Evolutionary conservation across 148 eudicot species (phyloP).

Genomic region (Arctostaphylos glauca): DNA sequence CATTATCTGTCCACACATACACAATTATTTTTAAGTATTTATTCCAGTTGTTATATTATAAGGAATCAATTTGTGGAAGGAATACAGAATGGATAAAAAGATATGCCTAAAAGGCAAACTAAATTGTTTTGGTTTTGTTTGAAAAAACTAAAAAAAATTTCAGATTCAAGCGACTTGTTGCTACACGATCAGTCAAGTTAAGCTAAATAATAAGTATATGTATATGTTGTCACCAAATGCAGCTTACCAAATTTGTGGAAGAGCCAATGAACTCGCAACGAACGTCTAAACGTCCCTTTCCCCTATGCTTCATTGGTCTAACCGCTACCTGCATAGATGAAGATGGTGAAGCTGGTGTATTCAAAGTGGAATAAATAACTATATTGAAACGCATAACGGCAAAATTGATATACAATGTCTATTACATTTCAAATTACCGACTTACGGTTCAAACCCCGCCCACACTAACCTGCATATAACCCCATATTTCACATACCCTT

Average conservation of each 20-base stretch:
- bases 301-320: conserved; percentile 52
- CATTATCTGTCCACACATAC: conserved; percentile 63
- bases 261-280: conserved; percentile 96
- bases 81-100: too few species aligned
- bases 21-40: not conserved
- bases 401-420: too few species aligned
- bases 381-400: too few species aligned
- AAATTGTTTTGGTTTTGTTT: too few species aligned
- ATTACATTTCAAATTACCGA: not conserved
- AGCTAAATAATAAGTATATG: too few species aligned
- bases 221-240: not conserved
- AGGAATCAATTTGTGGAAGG: too few species aligned
- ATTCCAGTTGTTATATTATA: too few species aligned
- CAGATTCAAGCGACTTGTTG: too few species aligned
- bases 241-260: conserved; percentile 79
- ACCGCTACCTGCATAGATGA: conserved; percentile 45
- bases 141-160: too few species aligned
- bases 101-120: too few species aligned
- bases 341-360: not conserved
- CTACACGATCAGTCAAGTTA: too few species aligned
- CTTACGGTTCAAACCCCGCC: not conserved
- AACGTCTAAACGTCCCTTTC: conserved; percentile 69
- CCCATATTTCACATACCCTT: too few species aligned
- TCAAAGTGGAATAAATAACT: not conserved
- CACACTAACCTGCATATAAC: not conserved